Evolutionary conservation across 345 rosid species (phyloP).

Genomic region (Eutrema yunnanense): DNA sequence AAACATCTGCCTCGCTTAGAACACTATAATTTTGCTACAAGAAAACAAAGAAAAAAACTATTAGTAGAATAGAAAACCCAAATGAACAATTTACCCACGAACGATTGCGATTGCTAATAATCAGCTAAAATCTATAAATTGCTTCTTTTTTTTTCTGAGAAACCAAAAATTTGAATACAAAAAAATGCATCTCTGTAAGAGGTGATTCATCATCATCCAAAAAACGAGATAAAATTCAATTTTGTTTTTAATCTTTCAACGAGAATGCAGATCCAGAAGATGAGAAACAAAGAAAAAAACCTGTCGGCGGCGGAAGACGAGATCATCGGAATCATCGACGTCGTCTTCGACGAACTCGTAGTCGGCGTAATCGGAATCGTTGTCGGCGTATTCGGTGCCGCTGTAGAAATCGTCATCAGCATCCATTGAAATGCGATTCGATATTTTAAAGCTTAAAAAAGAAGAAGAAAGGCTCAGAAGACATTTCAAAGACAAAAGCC

Average conservation of each 20-base stretch:
- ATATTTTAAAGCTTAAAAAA: not conserved
- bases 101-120: not conserved
- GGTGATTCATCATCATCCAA: not conserved
- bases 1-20: constrained; percentile 64
- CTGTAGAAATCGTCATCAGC: constrained; percentile 79
- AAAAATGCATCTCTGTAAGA: not conserved
- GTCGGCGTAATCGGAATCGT: constrained; percentile 37
- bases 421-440: constrained; percentile 22
- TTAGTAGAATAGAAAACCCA: not conserved
- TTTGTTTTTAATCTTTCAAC: not conserved
- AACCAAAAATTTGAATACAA: not conserved
- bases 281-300: constrained; percentile 10
- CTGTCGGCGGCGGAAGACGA: constrained; percentile 60
- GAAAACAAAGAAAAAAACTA: not conserved
- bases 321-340: constrained; percentile 66
- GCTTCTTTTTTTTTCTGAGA: not conserved
- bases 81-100: not conserved
- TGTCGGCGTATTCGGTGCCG: constrained; percentile 60
- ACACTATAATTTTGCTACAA: constrained; percentile 56
- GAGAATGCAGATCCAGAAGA: constrained; percentile 1
- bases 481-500: not conserved
- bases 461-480: not conserved
- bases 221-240: not conserved
- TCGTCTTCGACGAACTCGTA: constrained; percentile 68
- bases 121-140: not conserved